These are phyloP conservation scores for Phellopilus nigrolimitatus DNA, from an alignment of 1,284 basidiomycete genomes.

Conservation along the genomic window DNA sequence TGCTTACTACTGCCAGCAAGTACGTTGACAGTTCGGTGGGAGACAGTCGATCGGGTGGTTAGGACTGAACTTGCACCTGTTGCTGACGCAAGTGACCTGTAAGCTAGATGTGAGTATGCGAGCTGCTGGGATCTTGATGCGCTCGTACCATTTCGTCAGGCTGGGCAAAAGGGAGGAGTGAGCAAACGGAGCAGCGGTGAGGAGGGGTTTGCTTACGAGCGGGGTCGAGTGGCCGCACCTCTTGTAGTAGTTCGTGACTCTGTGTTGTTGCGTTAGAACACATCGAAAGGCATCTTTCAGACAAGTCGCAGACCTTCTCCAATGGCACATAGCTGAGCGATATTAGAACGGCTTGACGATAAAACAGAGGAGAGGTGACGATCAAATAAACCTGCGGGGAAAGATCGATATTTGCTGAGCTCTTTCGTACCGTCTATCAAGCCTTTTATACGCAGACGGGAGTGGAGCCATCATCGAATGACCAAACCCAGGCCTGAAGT, in stretches of 20 bases:
- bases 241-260: conserved; percentile 52
- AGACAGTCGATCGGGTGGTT: conserved; percentile 56
- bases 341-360: not conserved
- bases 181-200: conserved; percentile 19
- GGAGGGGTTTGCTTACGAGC: conserved; percentile 38
- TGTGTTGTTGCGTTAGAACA: conserved; percentile 24
- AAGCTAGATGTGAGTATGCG: conserved; percentile 14
- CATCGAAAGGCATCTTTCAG: conserved; percentile 6
- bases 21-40: conserved; percentile 47
- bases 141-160: conserved; percentile 50
- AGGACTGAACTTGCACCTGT: conserved; percentile 65
- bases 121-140: conserved; percentile 5
- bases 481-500: not conserved
- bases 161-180: conserved; percentile 32
- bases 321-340: conserved; percentile 49
- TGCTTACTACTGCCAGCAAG: conserved; percentile 77
- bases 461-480: not conserved
- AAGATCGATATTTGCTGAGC: too few species aligned
- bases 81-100: conserved; percentile 55
- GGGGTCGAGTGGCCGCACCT: conserved; percentile 52
- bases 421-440: too few species aligned
- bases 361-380: not conserved
- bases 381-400: too few species aligned
- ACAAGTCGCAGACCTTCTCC: conserved; percentile 44
- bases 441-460: not conserved